Percentiles rank a stretch among this genome's conserved stretches.
phyloP scores from a whole-genome alignment of 441 rosid genomes.

The Gossypium gossypioides region DNA sequence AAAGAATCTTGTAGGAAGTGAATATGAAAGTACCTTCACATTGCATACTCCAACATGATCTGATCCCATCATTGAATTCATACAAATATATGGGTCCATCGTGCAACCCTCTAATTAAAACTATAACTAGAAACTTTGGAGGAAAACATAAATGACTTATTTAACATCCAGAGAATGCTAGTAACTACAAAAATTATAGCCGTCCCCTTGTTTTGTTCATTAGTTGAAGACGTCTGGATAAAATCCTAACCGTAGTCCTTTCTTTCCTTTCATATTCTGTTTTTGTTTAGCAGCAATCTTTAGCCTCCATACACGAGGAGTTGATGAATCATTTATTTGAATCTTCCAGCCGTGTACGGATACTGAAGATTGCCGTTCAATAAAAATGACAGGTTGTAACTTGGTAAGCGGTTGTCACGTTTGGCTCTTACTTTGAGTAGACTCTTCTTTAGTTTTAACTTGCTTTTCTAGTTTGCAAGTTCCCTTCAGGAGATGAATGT shows the following conservation, averaged over 20 bases:
- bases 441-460: conserved; percentile 10
- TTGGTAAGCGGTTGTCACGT: not conserved
- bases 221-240: not conserved
- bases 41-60: not conserved
- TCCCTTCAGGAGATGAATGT: conserved; percentile 6
- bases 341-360: not conserved
- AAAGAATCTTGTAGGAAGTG: not conserved
- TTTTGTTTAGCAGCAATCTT: not conserved
- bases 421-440: conserved; percentile 4
- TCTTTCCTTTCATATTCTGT: not conserved
- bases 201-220: not conserved
- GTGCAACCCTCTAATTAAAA: not conserved
- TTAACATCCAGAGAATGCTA: not conserved
- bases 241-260: not conserved
- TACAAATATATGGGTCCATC: not conserved
- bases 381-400: not conserved
- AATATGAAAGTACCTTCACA: not conserved
- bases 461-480: conserved; percentile 6
- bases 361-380: not conserved
- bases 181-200: not conserved
- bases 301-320: not conserved
- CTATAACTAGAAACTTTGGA: not conserved
- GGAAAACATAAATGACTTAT: not conserved
- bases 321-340: not conserved
- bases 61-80: not conserved